phyloP scores from a whole-genome alignment of 148 eudicot genomes.

The Simmondsia chinensis region DNA sequence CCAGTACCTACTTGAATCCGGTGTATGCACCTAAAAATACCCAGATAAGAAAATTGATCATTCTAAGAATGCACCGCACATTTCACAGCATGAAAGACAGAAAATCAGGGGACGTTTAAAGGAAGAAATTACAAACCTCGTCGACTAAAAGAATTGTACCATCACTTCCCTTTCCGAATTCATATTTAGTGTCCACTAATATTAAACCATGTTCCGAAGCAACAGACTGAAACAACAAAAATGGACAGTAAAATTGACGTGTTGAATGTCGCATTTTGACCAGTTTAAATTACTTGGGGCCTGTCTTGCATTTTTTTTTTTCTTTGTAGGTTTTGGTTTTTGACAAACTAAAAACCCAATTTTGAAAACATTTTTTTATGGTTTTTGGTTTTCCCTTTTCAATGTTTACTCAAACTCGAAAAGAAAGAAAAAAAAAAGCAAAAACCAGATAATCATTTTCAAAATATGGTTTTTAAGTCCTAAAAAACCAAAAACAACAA shows the following conservation, averaged over 20 bases:
- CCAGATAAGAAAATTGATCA: neutral
- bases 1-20: slow-evolving; percentile 99
- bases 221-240: slow-evolving; percentile 41
- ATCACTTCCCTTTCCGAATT: slow-evolving; percentile 85
- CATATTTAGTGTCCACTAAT: slow-evolving; percentile 95
- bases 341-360: too few species aligned
- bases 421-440: too few species aligned
- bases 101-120: neutral
- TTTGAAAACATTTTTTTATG: too few species aligned
- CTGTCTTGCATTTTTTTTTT: too few species aligned
- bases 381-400: too few species aligned
- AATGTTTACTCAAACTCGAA: too few species aligned
- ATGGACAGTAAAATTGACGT: neutral
- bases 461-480: too few species aligned
- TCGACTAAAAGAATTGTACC: slow-evolving; percentile 75
- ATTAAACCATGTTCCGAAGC: slow-evolving; percentile 82
- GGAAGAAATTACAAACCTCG: slow-evolving; percentile 42
- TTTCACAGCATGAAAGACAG: neutral
- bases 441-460: too few species aligned
- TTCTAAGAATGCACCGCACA: neutral
- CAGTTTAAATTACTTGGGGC: too few species aligned
- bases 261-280: too few species aligned
- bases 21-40: slow-evolving; percentile 75
- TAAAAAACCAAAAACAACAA: neutral
- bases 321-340: too few species aligned